Evolutionary conservation across 208 protist genomes (phyloP).

Genomic region (Leishmania aethiopica): DNA sequence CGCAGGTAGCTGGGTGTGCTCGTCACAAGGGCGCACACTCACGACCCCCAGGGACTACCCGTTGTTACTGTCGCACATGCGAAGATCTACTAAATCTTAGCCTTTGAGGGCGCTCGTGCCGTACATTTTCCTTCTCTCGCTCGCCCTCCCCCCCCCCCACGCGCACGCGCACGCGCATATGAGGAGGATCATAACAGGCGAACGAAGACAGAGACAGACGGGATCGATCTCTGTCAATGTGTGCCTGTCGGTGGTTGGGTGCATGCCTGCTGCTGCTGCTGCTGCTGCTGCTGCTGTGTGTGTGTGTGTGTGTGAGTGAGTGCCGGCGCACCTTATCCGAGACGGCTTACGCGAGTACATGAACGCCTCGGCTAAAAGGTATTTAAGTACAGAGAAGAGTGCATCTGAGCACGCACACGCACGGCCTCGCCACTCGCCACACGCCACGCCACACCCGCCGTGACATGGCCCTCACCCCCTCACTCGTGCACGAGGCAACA

Average conservation of each 20-base stretch:
- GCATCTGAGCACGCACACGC: background rate
- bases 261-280: background rate
- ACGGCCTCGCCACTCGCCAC: background rate
- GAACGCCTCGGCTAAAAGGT: background rate
- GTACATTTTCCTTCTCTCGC: background rate
- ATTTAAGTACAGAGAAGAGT: background rate
- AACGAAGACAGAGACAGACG: background rate
- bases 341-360: background rate
- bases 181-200: background rate
- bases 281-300: background rate
- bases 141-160: too few relatives aligned
- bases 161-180: background rate
- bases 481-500: background rate
- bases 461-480: background rate
- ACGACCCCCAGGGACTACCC: background rate
- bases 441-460: background rate
- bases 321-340: background rate
- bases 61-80: background rate
- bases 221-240: background rate
- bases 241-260: background rate
- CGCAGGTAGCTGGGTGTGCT: background rate
- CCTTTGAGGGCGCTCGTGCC: background rate
- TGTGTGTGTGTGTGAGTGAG: background rate
- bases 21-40: background rate
- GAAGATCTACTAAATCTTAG: background rate